Evolutionary conservation across 2,329 filamentous ascomycete genomes (phyloP), one percentile per base, ranked within the genome.

Genomic region (Botryotinia globosa): DNA sequence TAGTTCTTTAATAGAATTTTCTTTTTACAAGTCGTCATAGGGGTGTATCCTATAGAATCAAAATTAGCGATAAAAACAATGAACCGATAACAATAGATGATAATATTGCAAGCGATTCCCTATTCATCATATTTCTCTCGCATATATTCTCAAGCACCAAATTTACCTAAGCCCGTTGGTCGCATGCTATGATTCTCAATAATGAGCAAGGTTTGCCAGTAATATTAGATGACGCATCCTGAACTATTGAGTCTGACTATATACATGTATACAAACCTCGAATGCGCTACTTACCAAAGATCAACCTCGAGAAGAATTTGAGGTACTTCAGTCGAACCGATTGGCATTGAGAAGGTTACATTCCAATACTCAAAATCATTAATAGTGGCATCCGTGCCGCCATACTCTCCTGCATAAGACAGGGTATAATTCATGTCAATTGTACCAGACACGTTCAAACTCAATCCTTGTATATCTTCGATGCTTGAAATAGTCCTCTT

Each of bases 381-480:
- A 56, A 68, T 68, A 37, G 48, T 56, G 18, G 65, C 9, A 44
- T 56, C 65, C 12, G 65, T 9, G 39, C 65, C 65, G 51, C 65
- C 65, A 56, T 25, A 58, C 9, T 56, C 25, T 56, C 65, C 65
- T 18, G 65, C 65, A 1, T 56, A 68, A 42, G 67, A 62, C 22
- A 69, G 14, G 8, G 67, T 61, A 45, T 61, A 69, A 14, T 69
- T 69, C 39, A 45, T 69, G 25, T 69, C 39, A 20, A 62, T 14
- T n/a, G 54, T 69, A 25, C 77, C 77, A 20, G 82, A 80, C 0
- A 87, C 81, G 0, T 79, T 81, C 0, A 89, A 82, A 1, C 80
- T 77, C 4, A 88, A 74, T 1, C 86, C 86, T 45, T 84, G 83
- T 0, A 88, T 79, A 74, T 87, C 86, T 0, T 78, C 80, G 83